Conservation (phyloP, 2,329 filamentous ascomycete genomes). For the Zymoseptoria pseudotritici region DNA sequence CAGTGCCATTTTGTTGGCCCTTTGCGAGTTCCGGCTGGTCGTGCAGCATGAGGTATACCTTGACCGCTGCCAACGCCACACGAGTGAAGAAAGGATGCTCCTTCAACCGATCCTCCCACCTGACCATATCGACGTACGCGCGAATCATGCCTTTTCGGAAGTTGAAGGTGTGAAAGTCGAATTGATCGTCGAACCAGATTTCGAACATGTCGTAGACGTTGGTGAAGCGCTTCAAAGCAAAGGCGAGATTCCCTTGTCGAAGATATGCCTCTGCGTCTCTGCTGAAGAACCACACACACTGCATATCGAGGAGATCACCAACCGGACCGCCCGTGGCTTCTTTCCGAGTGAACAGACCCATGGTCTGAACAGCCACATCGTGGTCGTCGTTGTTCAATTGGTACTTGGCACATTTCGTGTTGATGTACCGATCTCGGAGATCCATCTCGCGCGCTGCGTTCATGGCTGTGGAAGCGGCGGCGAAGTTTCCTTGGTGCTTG, state of each 20-base stretch:
- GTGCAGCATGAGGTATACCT: slow-evolving; percentile 69
- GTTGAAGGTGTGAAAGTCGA: slow-evolving; percentile 97
- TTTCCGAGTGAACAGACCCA: slow-evolving; percentile 88
- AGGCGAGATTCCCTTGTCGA: slow-evolving; percentile 70
- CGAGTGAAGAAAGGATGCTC: slow-evolving; percentile 90
- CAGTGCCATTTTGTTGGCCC: slow-evolving; percentile 59
- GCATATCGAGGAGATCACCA: slow-evolving; percentile 92
- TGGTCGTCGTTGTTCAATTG: slow-evolving; percentile 88
- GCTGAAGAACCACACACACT: slow-evolving; percentile 93
- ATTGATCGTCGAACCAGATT: slow-evolving; percentile 96
- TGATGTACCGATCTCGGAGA: slow-evolving; percentile 90
- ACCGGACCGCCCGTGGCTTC: slow-evolving; percentile 83
- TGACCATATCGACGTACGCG: slow-evolving; percentile 91
- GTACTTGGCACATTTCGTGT: slow-evolving; percentile 96
- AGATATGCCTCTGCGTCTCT: slow-evolving; percentile 89
- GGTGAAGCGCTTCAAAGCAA: slow-evolving; percentile 89
- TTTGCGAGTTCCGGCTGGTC: slow-evolving; percentile 65
- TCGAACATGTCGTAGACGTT: slow-evolving; percentile 89
- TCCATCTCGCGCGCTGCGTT: slow-evolving; percentile 79
- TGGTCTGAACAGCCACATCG: slow-evolving; percentile 75
- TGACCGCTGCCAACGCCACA: slow-evolving; percentile 72
- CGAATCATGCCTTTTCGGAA: slow-evolving; percentile 93
- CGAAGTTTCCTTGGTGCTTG: slow-evolving; percentile 77
- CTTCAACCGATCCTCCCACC: slow-evolving; percentile 86
- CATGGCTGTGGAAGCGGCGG: slow-evolving; percentile 80